phyloP scores from a whole-genome alignment of 1,284 basidiomycete genomes.

The Leccinum variabile region DNA sequence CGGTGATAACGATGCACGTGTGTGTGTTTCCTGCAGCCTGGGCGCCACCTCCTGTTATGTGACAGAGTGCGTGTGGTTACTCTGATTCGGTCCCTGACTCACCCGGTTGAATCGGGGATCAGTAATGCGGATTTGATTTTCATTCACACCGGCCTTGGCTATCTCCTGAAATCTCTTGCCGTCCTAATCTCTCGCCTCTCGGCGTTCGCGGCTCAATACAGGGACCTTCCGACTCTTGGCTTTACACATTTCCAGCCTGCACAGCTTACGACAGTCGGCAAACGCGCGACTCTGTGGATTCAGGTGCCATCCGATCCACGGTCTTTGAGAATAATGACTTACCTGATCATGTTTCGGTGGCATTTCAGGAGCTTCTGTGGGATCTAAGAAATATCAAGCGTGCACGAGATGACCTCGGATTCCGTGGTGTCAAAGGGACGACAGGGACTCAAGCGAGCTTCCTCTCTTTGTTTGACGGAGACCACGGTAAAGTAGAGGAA shows the following conservation, averaged over 20 bases:
- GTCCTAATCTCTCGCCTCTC: constrained; percentile 89
- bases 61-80: constrained; percentile 72
- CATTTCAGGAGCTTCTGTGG: constrained; percentile 85
- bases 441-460: constrained; percentile 99
- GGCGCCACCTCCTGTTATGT: constrained; percentile 99
- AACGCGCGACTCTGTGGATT: constrained; percentile 97
- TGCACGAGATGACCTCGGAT: constrained; percentile 91
- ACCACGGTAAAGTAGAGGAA: constrained; percentile 92
- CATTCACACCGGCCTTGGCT: constrained; percentile 82
- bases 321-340: not conserved
- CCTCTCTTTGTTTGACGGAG: constrained; percentile 91
- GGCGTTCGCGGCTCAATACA: constrained; percentile 72
- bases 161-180: constrained; percentile 86
- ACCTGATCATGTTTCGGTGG: constrained; percentile 1
- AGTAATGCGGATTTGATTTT: constrained; percentile 99
- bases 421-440: constrained; percentile 98
- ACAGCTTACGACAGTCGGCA: constrained; percentile 98
- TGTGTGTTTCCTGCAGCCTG: constrained; percentile 49
- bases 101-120: constrained; percentile 16
- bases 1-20: constrained; percentile 11
- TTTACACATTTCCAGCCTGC: constrained; percentile 99
- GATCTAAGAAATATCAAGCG: constrained; percentile 93
- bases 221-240: constrained; percentile 85
- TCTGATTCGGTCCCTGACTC: constrained; percentile 10
- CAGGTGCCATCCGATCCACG: constrained; percentile 51